Percentiles rank a stretch among this genome's conserved stretches.
phyloP scores from a whole-genome alignment of 306 rosid species.

The Alnus glutinosa region DNA sequence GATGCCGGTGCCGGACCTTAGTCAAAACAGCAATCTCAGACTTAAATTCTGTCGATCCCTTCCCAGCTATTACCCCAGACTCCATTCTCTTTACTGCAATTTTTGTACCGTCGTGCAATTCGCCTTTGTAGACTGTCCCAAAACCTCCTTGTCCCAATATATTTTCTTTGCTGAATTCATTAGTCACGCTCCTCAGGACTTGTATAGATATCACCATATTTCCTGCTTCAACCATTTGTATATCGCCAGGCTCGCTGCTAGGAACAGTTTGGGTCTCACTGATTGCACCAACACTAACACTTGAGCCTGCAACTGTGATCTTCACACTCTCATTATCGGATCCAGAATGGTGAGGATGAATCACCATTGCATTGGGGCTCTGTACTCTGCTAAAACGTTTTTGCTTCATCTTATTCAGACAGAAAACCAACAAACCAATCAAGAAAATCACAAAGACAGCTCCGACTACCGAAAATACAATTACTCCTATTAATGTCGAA shows the following conservation, averaged over 20 bases:
- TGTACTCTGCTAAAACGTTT: slow-evolving; percentile 76
- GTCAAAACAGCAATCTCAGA: slow-evolving; percentile 91
- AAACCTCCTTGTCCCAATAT: slow-evolving; percentile 86
- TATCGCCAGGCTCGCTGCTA: slow-evolving; percentile 61
- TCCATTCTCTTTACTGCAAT: slow-evolving; percentile 94
- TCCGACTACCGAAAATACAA: slow-evolving; percentile 64
- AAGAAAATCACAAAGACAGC: slow-evolving; percentile 47
- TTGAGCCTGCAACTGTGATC: slow-evolving; percentile 87
- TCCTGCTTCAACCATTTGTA: slow-evolving; percentile 91
- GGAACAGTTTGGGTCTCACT: slow-evolving; percentile 61
- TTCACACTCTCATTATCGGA: slow-evolving; percentile 84
- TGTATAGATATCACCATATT: slow-evolving; percentile 94
- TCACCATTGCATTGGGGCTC: slow-evolving; percentile 75
- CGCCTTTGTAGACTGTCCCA: slow-evolving; percentile 85
- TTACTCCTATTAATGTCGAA: slow-evolving; percentile 45
- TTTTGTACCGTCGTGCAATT: slow-evolving; percentile 81
- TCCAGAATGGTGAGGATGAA: slow-evolving; percentile 84
- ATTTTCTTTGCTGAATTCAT: slow-evolving; percentile 71
- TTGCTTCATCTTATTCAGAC: slow-evolving; percentile 65
- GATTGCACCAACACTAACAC: slow-evolving; percentile 75
- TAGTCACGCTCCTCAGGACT: slow-evolving; percentile 70
- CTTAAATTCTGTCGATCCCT: slow-evolving; percentile 72
- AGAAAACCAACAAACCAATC: slow-evolving; percentile 62
- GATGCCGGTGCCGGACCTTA: slow-evolving; percentile 87
- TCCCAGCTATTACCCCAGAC: slow-evolving; percentile 69